Evolutionary conservation across 331 rosid species (phyloP).

Genomic region (Quercus tomentella): DNA sequence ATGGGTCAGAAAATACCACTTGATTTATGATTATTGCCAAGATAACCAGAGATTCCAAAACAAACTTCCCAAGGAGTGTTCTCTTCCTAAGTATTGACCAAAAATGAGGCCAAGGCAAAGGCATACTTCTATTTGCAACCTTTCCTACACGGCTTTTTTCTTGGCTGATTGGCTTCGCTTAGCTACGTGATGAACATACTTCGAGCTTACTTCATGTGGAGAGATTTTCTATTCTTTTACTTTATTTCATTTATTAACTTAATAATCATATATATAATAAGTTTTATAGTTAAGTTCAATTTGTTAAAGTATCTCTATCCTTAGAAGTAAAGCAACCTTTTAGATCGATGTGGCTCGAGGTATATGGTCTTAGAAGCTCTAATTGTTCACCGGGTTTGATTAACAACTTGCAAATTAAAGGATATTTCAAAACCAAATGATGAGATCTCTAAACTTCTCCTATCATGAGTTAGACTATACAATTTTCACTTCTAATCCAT

Average conservation of each 20-base stretch:
- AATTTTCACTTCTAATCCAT: too few relatives aligned
- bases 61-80: conserved; percentile 78
- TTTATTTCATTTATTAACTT: neutral
- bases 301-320: neutral
- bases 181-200: neutral
- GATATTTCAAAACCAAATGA: too few relatives aligned
- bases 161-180: neutral
- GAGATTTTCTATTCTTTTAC: neutral
- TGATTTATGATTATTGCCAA: conserved; percentile 79
- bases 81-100: conserved; percentile 72
- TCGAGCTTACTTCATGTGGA: neutral
- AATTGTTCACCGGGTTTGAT: too few relatives aligned
- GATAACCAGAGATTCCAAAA: conserved; percentile 68
- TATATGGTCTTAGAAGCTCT: neutral
- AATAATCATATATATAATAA: neutral
- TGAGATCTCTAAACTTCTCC: too few relatives aligned
- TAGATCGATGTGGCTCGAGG: neutral
- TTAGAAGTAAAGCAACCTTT: conserved; percentile 4
- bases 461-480: too few relatives aligned
- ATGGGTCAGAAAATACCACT: conserved; percentile 82
- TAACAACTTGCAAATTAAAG: too few relatives aligned
- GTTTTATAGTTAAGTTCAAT: neutral
- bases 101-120: neutral
- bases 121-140: neutral
- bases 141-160: neutral